Evolutionary conservation across 805 yeast genomes (phyloP).

Genomic region (Metschnikowia continentalis): DNA sequence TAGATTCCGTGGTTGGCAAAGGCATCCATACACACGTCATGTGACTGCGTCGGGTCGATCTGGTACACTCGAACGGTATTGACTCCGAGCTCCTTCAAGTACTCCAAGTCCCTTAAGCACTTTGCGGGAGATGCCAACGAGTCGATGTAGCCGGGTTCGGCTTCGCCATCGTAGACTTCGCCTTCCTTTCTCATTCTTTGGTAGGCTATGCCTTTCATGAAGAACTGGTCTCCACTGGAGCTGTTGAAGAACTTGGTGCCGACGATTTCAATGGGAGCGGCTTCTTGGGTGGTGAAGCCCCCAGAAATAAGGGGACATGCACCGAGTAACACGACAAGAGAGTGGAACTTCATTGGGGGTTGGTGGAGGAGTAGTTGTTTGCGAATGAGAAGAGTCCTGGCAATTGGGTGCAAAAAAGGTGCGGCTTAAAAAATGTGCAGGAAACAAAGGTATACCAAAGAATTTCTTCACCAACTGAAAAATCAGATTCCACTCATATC

Average conservation of each 20-base stretch:
- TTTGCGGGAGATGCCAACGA: conserved; percentile 67
- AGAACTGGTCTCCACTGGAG: conserved; percentile 75
- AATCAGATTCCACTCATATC: not conserved
- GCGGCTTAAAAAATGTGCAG: not conserved
- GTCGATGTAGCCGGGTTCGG: conserved; percentile 48
- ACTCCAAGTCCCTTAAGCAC: conserved; percentile 82
- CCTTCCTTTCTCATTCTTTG: conserved; percentile 60
- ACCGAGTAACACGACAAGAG: not conserved
- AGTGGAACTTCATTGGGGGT: not conserved
- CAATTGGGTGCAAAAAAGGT: conserved; percentile 10
- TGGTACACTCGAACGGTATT: conserved; percentile 86
- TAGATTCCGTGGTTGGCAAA: conserved; percentile 32
- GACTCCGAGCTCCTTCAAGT: conserved; percentile 59
- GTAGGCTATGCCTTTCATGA: conserved; percentile 83
- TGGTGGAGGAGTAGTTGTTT: not conserved
- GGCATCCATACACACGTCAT: conserved; percentile 28
- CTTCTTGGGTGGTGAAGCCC: conserved; percentile 10
- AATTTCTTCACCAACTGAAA: not conserved
- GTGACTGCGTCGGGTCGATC: conserved; percentile 57
- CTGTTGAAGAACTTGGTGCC: conserved; percentile 78
- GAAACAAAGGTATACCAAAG: not conserved
- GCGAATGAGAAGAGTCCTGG: not conserved
- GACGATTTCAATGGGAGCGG: conserved; percentile 47
- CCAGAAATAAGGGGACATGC: not conserved
- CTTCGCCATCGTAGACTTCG: conserved; percentile 20